These are phyloP conservation scores for Rhodamnia rubescens DNA, from an alignment of 345 rosid genomes.

Conservation along the genomic window DNA sequence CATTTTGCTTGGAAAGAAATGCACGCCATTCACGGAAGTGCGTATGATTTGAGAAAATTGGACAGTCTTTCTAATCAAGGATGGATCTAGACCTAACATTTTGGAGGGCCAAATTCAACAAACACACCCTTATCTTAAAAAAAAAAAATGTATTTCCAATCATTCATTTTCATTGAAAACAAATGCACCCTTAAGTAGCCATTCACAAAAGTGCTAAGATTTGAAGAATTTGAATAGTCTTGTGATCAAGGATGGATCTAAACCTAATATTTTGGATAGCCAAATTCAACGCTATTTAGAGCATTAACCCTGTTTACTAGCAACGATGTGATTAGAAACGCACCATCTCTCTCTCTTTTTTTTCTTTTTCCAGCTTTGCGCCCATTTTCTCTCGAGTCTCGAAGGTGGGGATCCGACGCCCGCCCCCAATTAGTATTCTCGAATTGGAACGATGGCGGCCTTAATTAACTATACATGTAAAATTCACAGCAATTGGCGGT, in stretches of 20 bases:
- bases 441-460: rapidly evolving
- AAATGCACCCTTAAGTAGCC: no score
- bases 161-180: no score
- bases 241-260: neutral
- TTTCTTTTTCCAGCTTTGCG: neutral
- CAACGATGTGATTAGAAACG: no score
- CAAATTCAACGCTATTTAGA: neutral
- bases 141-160: no score
- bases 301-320: neutral
- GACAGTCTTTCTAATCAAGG: neutral
- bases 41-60: no score
- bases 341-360: no score
- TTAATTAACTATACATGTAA: rapidly evolving
- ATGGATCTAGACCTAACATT: neutral
- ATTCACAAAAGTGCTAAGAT: no score
- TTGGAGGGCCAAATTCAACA: neutral
- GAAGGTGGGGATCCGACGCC: neutral
- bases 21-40: no score
- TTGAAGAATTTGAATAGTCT: no score
- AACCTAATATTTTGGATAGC: neutral
- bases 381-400: neutral
- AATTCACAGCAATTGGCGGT: neutral
- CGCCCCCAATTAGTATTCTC: neutral
- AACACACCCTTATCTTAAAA: no score
- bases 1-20: no score